Evolutionary conservation across 169 alveolate genomes (phyloP).

Genomic region (Eimeria necatrix): DNA sequence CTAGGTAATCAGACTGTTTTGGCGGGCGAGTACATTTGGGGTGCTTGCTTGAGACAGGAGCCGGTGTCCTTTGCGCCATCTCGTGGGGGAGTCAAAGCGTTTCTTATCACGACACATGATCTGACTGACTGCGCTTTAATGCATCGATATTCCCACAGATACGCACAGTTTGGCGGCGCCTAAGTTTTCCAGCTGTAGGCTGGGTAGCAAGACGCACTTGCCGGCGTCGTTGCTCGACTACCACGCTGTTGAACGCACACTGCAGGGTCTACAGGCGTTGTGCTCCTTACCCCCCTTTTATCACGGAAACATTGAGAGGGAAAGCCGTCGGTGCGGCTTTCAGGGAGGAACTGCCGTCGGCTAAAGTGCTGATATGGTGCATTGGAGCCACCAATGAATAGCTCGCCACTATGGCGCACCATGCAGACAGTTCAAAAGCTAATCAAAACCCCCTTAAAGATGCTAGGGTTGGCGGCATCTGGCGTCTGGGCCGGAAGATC

Average conservation of each 20-base stretch:
- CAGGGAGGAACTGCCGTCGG: conserved; percentile 31
- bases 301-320: not conserved
- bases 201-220: too few species aligned
- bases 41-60: conserved; percentile 25
- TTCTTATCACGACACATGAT: conserved; percentile 36
- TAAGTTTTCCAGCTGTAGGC: too few species aligned
- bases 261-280: not conserved
- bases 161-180: too few species aligned
- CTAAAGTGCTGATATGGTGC: conserved; percentile 72
- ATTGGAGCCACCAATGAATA: conserved; percentile 73
- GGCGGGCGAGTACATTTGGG: not conserved
- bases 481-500: conserved; percentile 97
- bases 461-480: conserved; percentile 97
- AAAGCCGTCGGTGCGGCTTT: conserved; percentile 60
- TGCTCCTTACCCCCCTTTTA: not conserved
- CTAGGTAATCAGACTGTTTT: not conserved
- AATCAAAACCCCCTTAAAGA: conserved; percentile 88
- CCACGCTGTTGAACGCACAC: too few species aligned
- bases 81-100: not conserved
- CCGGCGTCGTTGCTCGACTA: too few species aligned
- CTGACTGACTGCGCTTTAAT: not conserved
- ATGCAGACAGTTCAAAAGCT: conserved; percentile 70
- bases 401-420: conserved; percentile 80
- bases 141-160: not conserved
- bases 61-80: not conserved